Base-by-base conservation (phyloP, 2,329 filamentous ascomycete species). In the Geosmithia morbida region DNA sequence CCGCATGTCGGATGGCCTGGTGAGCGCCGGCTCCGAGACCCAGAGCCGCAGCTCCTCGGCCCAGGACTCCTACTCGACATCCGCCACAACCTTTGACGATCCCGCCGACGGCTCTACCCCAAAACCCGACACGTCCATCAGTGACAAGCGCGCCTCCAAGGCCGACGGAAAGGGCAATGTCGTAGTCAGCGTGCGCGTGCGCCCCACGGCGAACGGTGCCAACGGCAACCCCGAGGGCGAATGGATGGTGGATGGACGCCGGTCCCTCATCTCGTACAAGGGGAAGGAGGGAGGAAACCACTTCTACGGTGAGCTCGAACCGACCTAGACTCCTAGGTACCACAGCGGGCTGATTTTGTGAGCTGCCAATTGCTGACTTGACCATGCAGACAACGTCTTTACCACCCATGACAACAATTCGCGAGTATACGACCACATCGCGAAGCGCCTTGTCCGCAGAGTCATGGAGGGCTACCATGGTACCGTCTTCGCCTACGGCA, bases 401-500 rank as follows among this genome's bases (percentile, higher is more conserved):
- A 81, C 87, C 46, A 85, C 88, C 17, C 81, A 94, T 60, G 90
- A 98, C 61, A 86, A 96, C 61, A 98, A 98, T 61, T 81, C 87
- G 47, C 83, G 84, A 60, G 92, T 98, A 10, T 98, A 98, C 62
- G 92, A 98, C 65, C 81, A 90, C 52, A 86, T 80, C 43, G 92
- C 92, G 42, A 97, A 97, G 66, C 84, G 92, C 51, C 72, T 98
- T 46, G 92, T 98, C 44, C 84, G 92, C 55, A 77, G 92, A 57
- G 92, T 98, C 45, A 98, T 98, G 92, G 92, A 98, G 69, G 92
- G 92, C 41, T 98, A 97, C 62, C 90, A 97, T 59, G 92, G 90
- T 50, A 98, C 92, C 1, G 92, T 98, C 20, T 97, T 98, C 62
- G 90, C 90, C 17, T 98, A 98, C 62, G 92, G 92, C 59, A 97